Conservation (phyloP, 1,139 yeast genomes). For the Meyerozyma athensensis region DNA sequence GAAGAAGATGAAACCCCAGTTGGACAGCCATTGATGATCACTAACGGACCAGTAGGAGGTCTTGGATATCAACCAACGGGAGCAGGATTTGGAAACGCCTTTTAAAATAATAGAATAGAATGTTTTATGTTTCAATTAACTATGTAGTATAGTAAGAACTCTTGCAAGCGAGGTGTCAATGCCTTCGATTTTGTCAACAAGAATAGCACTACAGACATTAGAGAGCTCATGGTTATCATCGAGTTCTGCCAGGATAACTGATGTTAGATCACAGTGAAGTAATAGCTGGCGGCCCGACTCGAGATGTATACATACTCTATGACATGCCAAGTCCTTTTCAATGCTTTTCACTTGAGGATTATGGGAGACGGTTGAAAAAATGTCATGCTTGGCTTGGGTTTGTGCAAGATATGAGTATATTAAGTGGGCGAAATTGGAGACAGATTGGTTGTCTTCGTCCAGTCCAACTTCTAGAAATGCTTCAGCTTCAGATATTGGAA, state of each 20-base stretch:
- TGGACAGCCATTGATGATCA: constrained; percentile 61
- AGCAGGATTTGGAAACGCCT: constrained; percentile 60
- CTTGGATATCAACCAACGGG: constrained; percentile 64
- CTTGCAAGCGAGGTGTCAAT: not conserved
- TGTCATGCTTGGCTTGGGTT: constrained; percentile 1
- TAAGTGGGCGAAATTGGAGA: not conserved
- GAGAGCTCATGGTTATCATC: not conserved
- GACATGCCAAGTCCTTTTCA: constrained; percentile 2
- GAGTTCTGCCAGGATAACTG: not conserved
- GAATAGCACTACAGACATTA: not conserved
- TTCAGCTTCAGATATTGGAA: constrained; percentile 16
- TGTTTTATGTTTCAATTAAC: constrained; percentile 2
- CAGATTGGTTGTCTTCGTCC: not conserved
- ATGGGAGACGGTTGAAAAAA: not conserved
- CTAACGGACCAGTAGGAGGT: constrained; percentile 48
- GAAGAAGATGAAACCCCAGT: constrained; percentile 42
- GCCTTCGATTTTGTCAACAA: not conserved
- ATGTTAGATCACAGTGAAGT: not conserved
- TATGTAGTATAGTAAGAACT: not conserved
- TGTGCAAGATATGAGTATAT: not conserved
- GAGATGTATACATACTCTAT: not conserved
- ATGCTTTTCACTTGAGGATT: not conserved
- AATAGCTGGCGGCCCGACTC: not conserved
- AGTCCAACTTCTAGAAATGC: not conserved
- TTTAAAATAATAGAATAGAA: constrained; percentile 16